These are phyloP conservation scores for Mucor velutinosus DNA, from an alignment of 371 early-diverging fungal genomes.

Conservation along the genomic window DNA sequence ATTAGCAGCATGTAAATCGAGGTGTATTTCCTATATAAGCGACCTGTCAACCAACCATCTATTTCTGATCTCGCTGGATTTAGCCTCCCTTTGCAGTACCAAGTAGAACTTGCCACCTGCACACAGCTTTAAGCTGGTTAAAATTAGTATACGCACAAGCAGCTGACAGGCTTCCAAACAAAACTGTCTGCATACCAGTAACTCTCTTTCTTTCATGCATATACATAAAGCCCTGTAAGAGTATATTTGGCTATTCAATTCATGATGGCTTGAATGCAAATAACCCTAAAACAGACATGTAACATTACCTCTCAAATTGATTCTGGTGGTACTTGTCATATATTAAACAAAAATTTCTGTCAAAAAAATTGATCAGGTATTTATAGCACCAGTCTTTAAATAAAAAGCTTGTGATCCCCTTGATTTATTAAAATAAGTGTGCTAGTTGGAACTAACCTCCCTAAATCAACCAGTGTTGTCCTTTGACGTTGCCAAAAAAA, in stretches of 20 bases:
- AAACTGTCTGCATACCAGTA: neutral
- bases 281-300: conserved; percentile 1
- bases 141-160: neutral
- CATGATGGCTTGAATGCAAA: neutral
- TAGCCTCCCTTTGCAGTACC: neutral
- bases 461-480: neutral
- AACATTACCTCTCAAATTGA: neutral
- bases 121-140: neutral
- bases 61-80: neutral
- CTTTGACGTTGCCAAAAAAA: neutral
- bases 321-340: neutral
- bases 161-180: neutral
- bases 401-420: neutral
- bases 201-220: neutral
- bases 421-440: neutral
- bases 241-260: neutral
- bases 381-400: neutral
- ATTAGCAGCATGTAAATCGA: neutral
- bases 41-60: conserved; percentile 7
- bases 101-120: neutral
- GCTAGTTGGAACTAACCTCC: neutral
- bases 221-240: neutral
- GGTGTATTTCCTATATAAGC: conserved; percentile 10
- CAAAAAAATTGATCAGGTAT: neutral
- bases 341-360: neutral